A percentile compares a stretch with the other conserved stretches of the same genome.
phyloP scores from a whole-genome alignment of 2,329 filamentous ascomycete species.

The Xylariaceae sp. region DNA sequence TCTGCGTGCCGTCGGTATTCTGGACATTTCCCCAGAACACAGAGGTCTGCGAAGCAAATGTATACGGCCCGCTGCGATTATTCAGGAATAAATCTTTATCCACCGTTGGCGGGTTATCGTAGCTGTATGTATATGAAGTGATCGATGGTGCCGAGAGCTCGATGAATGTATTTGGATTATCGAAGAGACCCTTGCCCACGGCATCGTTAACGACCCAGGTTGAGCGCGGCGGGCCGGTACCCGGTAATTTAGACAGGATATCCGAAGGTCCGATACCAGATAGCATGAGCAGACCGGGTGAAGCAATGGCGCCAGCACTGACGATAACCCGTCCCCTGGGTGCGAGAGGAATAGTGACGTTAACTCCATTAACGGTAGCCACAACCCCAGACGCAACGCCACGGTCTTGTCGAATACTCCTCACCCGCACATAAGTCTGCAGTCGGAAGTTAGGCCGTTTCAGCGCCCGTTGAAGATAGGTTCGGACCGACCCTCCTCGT shows the following conservation, averaged over 20 bases:
- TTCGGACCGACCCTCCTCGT: constrained; percentile 43
- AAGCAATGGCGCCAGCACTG: constrained; percentile 33
- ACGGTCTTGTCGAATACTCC: constrained; percentile 38
- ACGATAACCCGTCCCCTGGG: constrained; percentile 30
- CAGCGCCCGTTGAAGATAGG: constrained; percentile 45
- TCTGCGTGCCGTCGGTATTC: constrained; percentile 36
- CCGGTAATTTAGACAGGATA: constrained; percentile 18
- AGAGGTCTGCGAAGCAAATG: constrained; percentile 47
- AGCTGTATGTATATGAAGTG: constrained; percentile 44
- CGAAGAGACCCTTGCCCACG: constrained; percentile 47
- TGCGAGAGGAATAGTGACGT: constrained; percentile 30
- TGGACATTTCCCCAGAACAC: constrained; percentile 47
- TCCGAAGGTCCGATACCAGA: constrained; percentile 35
- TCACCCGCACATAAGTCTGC: constrained; percentile 38
- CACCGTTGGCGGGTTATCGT: constrained; percentile 36
- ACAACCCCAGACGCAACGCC: constrained; percentile 39
- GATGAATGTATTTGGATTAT: constrained; percentile 52
- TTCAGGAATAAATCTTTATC: constrained; percentile 44
- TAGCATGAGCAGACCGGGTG: constrained; percentile 34
- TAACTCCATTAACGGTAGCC: constrained; percentile 31
- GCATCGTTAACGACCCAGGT: constrained; percentile 45
- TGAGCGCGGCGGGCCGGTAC: constrained; percentile 23
- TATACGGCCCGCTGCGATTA: constrained; percentile 45
- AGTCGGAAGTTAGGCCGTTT: constrained; percentile 39
- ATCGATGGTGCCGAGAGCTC: constrained; percentile 39